These are phyloP conservation scores for Chiua virens DNA, from an alignment of 768 basidiomycete species.

Conservation along the genomic window DNA sequence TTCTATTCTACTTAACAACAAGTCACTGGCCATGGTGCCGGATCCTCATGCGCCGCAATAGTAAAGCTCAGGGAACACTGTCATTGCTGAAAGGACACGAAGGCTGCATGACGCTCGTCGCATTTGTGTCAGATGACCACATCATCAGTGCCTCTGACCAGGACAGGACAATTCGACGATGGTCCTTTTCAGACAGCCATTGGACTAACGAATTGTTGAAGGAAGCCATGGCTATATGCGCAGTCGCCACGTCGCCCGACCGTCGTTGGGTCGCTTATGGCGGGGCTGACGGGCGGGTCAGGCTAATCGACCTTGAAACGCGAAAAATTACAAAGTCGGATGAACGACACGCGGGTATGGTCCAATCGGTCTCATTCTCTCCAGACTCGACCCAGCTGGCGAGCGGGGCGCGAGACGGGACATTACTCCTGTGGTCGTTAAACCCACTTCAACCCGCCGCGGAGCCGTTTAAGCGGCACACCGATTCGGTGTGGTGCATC, in stretches of 20 bases:
- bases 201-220: slow-evolving; percentile 1
- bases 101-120: slow-evolving; percentile 12
- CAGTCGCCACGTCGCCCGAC: slow-evolving; percentile 11
- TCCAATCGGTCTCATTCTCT: too few relatives aligned
- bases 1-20: not conserved
- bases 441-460: slow-evolving; percentile 2
- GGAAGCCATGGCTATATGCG: not conserved
- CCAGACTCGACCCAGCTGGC: too few relatives aligned
- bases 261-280: too few relatives aligned
- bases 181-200: not conserved
- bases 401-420: slow-evolving; percentile 18
- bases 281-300: too few relatives aligned
- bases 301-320: too few relatives aligned
- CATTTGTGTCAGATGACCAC: slow-evolving; percentile 12
- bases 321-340: too few relatives aligned
- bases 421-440: slow-evolving; percentile 17
- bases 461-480: slow-evolving; percentile 10
- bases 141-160: slow-evolving; percentile 21
- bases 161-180: slow-evolving; percentile 19
- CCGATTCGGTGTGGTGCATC: slow-evolving; percentile 15
- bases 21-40: slow-evolving; percentile 2
- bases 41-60: not conserved
- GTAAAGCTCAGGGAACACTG: too few relatives aligned
- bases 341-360: too few relatives aligned
- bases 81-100: slow-evolving; percentile 13